These are phyloP conservation scores for Kodamaea fukazawae DNA, from an alignment of 805 yeast species.

Conservation along the genomic window DNA sequence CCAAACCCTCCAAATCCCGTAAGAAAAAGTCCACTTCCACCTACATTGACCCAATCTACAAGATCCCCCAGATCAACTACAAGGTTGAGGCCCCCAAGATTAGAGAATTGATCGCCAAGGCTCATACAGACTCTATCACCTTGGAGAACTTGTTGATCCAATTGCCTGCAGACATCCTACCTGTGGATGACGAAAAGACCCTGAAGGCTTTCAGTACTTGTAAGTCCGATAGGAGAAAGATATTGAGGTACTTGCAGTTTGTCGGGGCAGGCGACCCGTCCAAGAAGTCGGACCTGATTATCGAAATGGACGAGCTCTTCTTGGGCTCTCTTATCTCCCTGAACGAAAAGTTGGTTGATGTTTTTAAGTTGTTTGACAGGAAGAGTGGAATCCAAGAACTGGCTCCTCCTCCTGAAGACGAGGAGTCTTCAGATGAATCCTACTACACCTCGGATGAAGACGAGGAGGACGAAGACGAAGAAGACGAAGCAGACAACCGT, in stretches of 20 bases:
- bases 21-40: slow-evolving; percentile 15
- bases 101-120: slow-evolving; percentile 63
- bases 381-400: slow-evolving; percentile 41
- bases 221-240: slow-evolving; percentile 69
- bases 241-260: slow-evolving; percentile 77
- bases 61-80: slow-evolving; percentile 67
- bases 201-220: slow-evolving; percentile 72
- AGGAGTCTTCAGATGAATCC: slow-evolving; percentile 30
- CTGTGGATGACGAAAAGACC: slow-evolving; percentile 63
- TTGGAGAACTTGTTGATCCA: slow-evolving; percentile 49
- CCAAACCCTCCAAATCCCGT: neutral
- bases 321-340: slow-evolving; percentile 86
- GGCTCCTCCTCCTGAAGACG: slow-evolving; percentile 36
- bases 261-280: slow-evolving; percentile 53
- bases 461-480: slow-evolving; percentile 30
- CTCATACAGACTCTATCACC: slow-evolving; percentile 70
- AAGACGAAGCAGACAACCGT: slow-evolving; percentile 8
- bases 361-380: slow-evolving; percentile 67
- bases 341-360: slow-evolving; percentile 81
- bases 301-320: slow-evolving; percentile 64
- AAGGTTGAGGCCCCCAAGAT: slow-evolving; percentile 73
- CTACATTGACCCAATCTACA: slow-evolving; percentile 49
- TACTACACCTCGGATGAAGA: slow-evolving; percentile 43
- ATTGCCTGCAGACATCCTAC: slow-evolving; percentile 47
- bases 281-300: slow-evolving; percentile 25